A percentile compares a stretch with the other conserved stretches of the same genome.
phyloP scores from a whole-genome alignment of 139 green algal species.

The Chlorella sp. region DNA sequence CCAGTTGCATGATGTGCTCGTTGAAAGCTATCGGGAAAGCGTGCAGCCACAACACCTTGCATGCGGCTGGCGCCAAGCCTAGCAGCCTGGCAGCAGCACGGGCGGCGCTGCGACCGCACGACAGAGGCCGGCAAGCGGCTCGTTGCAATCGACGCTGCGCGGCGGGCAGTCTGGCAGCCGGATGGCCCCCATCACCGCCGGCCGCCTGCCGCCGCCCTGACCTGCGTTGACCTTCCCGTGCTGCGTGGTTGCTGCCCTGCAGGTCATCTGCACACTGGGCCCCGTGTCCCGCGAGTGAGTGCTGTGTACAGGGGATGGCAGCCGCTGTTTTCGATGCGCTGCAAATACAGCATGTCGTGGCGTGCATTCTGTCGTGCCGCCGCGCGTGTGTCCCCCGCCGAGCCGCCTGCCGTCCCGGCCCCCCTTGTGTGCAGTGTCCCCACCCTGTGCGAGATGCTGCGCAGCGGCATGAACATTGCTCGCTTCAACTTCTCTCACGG shows the following conservation, averaged over 20 bases:
- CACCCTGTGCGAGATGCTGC: slow-evolving; percentile 90
- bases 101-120: no score
- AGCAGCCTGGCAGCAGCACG: no score
- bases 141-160: no score
- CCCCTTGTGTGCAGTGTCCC: slow-evolving; percentile 57
- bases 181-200: neutral
- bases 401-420: neutral
- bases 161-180: no score
- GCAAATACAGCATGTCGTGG: neutral
- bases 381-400: neutral
- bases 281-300: slow-evolving; percentile 71
- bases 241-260: neutral
- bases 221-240: neutral
- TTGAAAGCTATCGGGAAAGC: no score
- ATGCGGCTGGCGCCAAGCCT: no score
- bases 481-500: slow-evolving; percentile 98
- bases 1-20: no score
- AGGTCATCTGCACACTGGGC: slow-evolving; percentile 97
- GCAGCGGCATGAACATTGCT: slow-evolving; percentile 92
- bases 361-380: neutral
- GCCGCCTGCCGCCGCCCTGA: neutral
- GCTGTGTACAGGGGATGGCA: neutral
- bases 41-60: no score
- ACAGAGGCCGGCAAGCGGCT: no score
- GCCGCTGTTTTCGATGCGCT: neutral